A percentile compares a stretch with the other conserved stretches of the same genome.
Evolutionary conservation across 2,329 filamentous ascomycete species (phyloP).

Genomic region (Amesomyces nigricolor): DNA sequence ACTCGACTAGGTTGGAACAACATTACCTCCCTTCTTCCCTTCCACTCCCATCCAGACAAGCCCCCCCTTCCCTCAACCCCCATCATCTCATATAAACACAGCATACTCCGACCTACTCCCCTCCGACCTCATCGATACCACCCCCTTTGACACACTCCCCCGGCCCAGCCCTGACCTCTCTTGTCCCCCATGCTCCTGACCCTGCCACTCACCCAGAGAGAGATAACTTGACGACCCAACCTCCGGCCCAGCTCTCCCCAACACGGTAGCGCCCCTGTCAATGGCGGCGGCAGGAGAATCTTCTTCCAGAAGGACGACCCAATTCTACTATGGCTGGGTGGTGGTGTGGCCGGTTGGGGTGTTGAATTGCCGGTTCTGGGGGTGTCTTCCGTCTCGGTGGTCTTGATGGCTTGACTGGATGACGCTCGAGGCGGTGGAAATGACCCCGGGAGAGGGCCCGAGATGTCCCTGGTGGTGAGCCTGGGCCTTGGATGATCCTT

Average conservation of each 20-base stretch:
- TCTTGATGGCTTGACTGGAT: not conserved
- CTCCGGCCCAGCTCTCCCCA: not conserved
- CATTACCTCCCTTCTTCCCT: not conserved
- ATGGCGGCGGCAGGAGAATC: not conserved
- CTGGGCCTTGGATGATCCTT: constrained; percentile 19
- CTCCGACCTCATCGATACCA: constrained; percentile 9
- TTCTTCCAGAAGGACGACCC: constrained; percentile 16
- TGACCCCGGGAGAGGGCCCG: constrained; percentile 29
- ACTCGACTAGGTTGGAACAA: too few relatives aligned
- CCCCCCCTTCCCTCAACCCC: too few relatives aligned
- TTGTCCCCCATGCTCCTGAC: not conserved
- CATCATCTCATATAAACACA: constrained; percentile 15
- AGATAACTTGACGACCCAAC: not conserved
- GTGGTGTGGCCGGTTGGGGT: not conserved
- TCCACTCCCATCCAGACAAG: not conserved
- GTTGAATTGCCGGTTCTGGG: not conserved
- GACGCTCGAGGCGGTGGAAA: too few relatives aligned
- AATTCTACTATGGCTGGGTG: constrained; percentile 14
- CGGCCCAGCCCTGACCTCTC: not conserved
- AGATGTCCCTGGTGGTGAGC: constrained; percentile 28
- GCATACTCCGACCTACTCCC: constrained; percentile 21
- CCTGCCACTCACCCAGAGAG: not conserved
- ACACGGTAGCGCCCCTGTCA: not conserved
- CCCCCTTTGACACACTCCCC: constrained; percentile 8
- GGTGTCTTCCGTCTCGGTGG: not conserved